Evolutionary conservation across 352 stramenopile species (phyloP).

Genomic region (Phytophthora idaei): DNA sequence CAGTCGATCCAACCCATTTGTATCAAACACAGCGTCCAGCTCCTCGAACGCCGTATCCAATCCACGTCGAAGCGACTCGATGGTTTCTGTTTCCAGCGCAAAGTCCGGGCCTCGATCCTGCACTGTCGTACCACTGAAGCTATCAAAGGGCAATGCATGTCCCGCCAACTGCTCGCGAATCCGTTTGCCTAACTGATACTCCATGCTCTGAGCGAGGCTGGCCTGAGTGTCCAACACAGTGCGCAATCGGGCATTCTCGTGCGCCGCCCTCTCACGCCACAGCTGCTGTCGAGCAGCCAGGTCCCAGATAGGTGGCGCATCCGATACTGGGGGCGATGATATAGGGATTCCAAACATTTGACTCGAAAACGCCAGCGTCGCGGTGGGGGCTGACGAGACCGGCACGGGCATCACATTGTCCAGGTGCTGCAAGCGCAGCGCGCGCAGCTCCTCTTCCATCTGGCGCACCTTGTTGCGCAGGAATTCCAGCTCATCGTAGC

Average conservation of each 20-base stretch:
- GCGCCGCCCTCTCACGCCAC: slow-evolving; percentile 30
- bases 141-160: slow-evolving; percentile 7
- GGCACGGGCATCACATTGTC: slow-evolving; percentile 15
- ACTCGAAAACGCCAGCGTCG: slow-evolving; percentile 23
- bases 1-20: slow-evolving; percentile 28
- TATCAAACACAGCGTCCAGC: slow-evolving; percentile 35
- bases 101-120: slow-evolving; percentile 21
- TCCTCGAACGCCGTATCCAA: slow-evolving; percentile 39
- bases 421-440: slow-evolving; percentile 23
- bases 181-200: slow-evolving; percentile 30
- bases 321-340: background rate
- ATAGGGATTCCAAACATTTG: slow-evolving; percentile 27
- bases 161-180: slow-evolving; percentile 19
- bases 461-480: slow-evolving; percentile 40
- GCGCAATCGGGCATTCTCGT: slow-evolving; percentile 38
- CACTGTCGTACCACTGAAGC: background rate
- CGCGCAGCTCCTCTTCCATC: slow-evolving; percentile 38
- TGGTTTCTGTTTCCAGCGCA: slow-evolving; percentile 33
- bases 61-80: slow-evolving; percentile 33
- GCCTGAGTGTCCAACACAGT: slow-evolving; percentile 38
- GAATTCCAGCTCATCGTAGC: slow-evolving; percentile 38
- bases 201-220: slow-evolving; percentile 35
- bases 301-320: slow-evolving; percentile 21
- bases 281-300: slow-evolving; percentile 30
- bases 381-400: slow-evolving; percentile 13